These are phyloP conservation scores for Hypomontagnella monticulosa DNA, from an alignment of 495 filamentous ascomycete genomes.

Conservation along the genomic window DNA sequence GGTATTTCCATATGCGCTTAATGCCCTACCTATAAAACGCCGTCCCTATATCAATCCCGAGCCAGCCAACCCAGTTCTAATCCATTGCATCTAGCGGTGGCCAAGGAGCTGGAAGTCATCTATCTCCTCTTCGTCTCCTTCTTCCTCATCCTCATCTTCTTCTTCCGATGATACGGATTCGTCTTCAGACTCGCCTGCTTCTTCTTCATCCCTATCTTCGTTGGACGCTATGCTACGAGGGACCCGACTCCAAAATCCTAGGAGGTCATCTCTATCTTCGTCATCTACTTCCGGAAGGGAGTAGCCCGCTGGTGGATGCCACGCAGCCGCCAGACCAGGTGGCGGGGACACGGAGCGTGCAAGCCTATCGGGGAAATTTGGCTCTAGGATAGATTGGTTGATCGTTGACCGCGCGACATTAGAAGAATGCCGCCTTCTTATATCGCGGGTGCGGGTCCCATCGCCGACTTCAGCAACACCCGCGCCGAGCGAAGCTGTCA, in stretches of 20 bases:
- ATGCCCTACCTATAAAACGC: constrained; percentile 31
- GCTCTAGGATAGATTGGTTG: constrained; percentile 38
- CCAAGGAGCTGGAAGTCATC: constrained; percentile 75
- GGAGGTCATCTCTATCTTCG: constrained; percentile 66
- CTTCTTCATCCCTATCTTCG: constrained; percentile 53
- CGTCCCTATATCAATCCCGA: constrained; percentile 37
- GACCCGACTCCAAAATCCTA: constrained; percentile 71
- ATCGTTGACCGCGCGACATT: constrained; percentile 41
- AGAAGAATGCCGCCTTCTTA: constrained; percentile 49
- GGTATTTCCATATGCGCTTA: constrained; percentile 32
- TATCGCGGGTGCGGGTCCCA: constrained; percentile 29
- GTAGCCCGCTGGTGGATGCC: constrained; percentile 33
- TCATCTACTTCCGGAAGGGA: constrained; percentile 45
- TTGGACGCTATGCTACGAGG: constrained; percentile 42
- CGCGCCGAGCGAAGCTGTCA: constrained; percentile 15
- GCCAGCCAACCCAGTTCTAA: constrained; percentile 26
- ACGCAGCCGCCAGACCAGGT: constrained; percentile 22
- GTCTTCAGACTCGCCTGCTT: constrained; percentile 46
- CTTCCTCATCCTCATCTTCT: constrained; percentile 62
- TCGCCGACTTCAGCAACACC: constrained; percentile 23
- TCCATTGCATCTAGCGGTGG: constrained; percentile 62
- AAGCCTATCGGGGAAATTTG: constrained; percentile 48
- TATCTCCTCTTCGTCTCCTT: constrained; percentile 63
- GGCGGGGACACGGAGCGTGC: constrained; percentile 53
- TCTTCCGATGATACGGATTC: constrained; percentile 53